phyloP scores from a whole-genome alignment of 352 stramenopile species.

The Phytopythium cucurbitacearum region DNA sequence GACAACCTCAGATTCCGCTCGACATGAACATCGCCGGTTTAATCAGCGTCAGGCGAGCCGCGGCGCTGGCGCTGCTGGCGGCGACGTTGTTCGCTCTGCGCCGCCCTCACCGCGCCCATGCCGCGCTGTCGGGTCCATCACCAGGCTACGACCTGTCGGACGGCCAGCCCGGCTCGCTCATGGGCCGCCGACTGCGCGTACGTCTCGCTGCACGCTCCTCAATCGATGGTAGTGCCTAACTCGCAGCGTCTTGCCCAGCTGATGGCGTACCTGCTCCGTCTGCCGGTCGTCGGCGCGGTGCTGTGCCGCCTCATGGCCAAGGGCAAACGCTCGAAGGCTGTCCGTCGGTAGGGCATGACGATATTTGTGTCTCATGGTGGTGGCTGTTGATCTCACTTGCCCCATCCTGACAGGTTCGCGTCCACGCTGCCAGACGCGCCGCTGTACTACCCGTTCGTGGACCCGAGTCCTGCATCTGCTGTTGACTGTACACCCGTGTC shows the following conservation, averaged over 20 bases:
- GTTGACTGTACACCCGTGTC: constrained; percentile 8
- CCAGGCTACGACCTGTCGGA: constrained; percentile 4
- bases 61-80: constrained; percentile 3
- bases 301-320: constrained; percentile 38
- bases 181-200: constrained; percentile 4
- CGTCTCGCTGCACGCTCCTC: neutral
- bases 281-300: constrained; percentile 45
- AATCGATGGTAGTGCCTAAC: neutral
- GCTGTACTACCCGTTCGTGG: constrained; percentile 78
- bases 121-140: too few relatives aligned
- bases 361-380: neutral
- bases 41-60: neutral
- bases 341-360: constrained; percentile 26
- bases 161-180: constrained; percentile 2
- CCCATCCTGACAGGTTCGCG: constrained; percentile 37
- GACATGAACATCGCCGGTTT: neutral
- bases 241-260: constrained; percentile 3
- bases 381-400: too few relatives aligned
- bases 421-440: constrained; percentile 64
- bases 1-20: neutral
- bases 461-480: constrained; percentile 9
- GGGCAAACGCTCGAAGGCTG: constrained; percentile 60
- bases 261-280: constrained; percentile 43
- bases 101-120: neutral
- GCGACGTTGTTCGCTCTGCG: constrained; percentile 1